Evolutionary conservation across 2,329 filamentous ascomycete genomes (phyloP), one percentile per base, ranked within the genome.

Genomic region (Phyllosticta ampelicida): DNA sequence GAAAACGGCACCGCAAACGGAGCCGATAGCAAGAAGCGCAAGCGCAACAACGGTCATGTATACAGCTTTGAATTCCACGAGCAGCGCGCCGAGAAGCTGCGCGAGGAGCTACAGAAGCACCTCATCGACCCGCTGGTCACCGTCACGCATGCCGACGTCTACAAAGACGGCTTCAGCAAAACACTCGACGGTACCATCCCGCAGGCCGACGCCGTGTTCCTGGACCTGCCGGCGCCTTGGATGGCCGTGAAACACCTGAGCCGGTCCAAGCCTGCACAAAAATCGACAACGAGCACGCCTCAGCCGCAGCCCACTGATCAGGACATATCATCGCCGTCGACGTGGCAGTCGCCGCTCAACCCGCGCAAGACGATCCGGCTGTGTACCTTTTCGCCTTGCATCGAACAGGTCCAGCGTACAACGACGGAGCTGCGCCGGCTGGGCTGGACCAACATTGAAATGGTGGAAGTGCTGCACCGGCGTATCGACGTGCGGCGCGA

Each of bases 361-460:
- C 84, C 89, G 0, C 78, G 80, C n/a, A 80, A 82, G 49, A 80
- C 86, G 5, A 83, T 86, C 1, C 81, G 94, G 67, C 81, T 99
- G 57, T 99, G 94, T 76, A 95, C 90, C 0, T 99, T 99, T 74
- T 95, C 88, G 1, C 94, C 94, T 0, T 99, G 94, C 72, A 95
- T 99, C 63, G 94, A 99, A 73, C 94, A 99, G 75, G 92, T 95
- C 20, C 90, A 87, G 56, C 83, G 85, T 58, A 97, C 94, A 0
- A 85, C 96, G 56, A 86, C 88, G 10, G 82, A 83, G 11, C 80
- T 99, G 72, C 86, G 92, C 56, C 81, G 84, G 44, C 76, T 90
- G 6, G 90, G 89, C 56, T 99, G 94, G 94, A 81, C 90, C 9
- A 87, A 92, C 60, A 95, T 97, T 63, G 85, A 89, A 64, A 96